A percentile compares a stretch with the other conserved stretches of the same genome.
Evolutionary conservation across 352 stramenopile genomes (phyloP).

Genomic region (Phytophthora boehmeriae): DNA sequence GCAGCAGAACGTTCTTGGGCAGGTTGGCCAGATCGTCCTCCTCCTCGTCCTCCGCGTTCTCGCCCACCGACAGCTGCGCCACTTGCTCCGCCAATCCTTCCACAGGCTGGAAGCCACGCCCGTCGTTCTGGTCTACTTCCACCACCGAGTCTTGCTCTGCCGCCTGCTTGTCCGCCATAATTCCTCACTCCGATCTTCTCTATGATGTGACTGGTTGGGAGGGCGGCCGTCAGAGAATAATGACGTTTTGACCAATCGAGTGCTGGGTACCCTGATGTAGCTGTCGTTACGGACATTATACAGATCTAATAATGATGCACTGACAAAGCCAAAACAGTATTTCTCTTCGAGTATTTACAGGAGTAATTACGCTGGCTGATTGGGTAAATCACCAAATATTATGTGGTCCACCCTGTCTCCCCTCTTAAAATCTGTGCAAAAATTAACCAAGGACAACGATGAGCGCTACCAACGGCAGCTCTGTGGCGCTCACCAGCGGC

Average conservation of each 20-base stretch:
- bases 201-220: conserved; percentile 5
- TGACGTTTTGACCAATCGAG: conserved; percentile 9
- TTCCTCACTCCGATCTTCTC: not conserved
- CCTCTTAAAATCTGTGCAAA: too few species aligned
- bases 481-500: conserved; percentile 34
- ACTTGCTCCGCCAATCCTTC: conserved; percentile 47
- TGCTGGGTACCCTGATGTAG: not conserved
- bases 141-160: conserved; percentile 56
- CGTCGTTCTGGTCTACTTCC: conserved; percentile 68
- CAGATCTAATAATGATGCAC: too few species aligned
- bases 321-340: too few species aligned
- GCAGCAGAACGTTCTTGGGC: conserved; percentile 75
- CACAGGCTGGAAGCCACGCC: conserved; percentile 67
- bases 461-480: conserved; percentile 30
- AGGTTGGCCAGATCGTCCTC: conserved; percentile 69
- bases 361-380: conserved; percentile 27
- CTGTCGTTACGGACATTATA: too few species aligned
- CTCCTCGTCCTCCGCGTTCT: conserved; percentile 38
- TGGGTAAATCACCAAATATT: conserved; percentile 19
- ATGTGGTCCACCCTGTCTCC: conserved; percentile 5
- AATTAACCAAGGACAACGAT: too few species aligned
- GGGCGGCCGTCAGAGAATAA: conserved; percentile 25
- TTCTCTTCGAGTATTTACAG: not conserved
- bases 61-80: conserved; percentile 35
- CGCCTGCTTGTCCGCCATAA: conserved; percentile 51